Evolutionary conservation across 2,329 filamentous ascomycete species (phyloP).

Genomic region (Scolecobasidium constrictum): DNA sequence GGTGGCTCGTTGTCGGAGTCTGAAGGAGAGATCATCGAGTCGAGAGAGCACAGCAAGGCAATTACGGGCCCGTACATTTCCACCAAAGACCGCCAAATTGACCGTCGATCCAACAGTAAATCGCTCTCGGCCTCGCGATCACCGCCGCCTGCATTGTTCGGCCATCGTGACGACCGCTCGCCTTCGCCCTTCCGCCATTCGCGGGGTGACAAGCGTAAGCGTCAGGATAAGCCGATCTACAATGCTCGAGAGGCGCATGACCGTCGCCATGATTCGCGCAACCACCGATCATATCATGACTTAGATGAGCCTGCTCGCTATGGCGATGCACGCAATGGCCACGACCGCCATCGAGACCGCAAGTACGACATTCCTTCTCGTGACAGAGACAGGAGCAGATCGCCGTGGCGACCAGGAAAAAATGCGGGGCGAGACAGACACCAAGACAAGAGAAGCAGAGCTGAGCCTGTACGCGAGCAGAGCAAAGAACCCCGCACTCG

Average conservation of each 20-base stretch:
- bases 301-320: background rate
- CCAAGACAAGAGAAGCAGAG: slow-evolving; percentile 1
- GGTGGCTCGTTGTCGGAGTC: slow-evolving; percentile 53
- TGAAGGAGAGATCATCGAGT: slow-evolving; percentile 79
- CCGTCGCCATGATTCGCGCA: slow-evolving; percentile 21
- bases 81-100: slow-evolving; percentile 73
- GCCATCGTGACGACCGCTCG: slow-evolving; percentile 25
- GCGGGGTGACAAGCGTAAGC: slow-evolving; percentile 53
- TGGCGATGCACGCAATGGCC: background rate
- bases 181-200: slow-evolving; percentile 42
- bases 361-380: slow-evolving; percentile 2
- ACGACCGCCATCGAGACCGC: slow-evolving; percentile 2
- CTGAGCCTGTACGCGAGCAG: background rate
- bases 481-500: background rate
- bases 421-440: background rate
- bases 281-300: slow-evolving; percentile 15
- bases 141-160: slow-evolving; percentile 2
- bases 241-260: slow-evolving; percentile 15
- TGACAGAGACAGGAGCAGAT: slow-evolving; percentile 3
- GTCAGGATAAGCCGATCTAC: slow-evolving; percentile 46
- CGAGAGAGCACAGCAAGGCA: slow-evolving; percentile 66
- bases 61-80: slow-evolving; percentile 61
- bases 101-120: slow-evolving; percentile 71
- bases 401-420: background rate
- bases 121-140: slow-evolving; percentile 11